Evolutionary conservation across 179 eudicot species (phyloP), one percentile per base, ranked within the genome.

Genomic region (Camellia oleifera): DNA sequence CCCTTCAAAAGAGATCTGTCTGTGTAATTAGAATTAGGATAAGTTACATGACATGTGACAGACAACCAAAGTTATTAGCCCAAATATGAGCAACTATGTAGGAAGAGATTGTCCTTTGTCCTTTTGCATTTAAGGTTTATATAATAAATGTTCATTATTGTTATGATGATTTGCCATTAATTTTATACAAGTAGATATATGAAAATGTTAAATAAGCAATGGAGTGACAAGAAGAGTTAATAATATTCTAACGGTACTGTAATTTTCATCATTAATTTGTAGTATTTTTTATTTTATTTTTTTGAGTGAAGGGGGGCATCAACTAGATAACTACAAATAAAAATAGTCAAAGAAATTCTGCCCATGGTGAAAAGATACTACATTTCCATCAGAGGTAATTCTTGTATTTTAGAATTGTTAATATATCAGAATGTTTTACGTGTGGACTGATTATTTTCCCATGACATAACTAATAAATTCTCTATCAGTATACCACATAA

Each of bases 41-140:
- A 72, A 50, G 12, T 15, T 52, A 56, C 26, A 32, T 72, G 60
- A 40, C 75, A 72, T 6, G 40, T 50, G 42, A 50, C 13, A 4
- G 40, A 69, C 15, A 69, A 15, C 74, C 9, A 50, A 71, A 71
- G 40, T 50, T 50, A 50, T n/a, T 14, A 71, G 75, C 75, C 23
- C 60, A 50, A 61, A 17, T 61, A 61, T n/a, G 54, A 50, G 53
- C 58, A 48, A 54, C 15, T 8, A 46, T 70, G 54, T 32, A 70
- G 56, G 26, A 70, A 45, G 56, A 0, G 15, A n/a, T 45, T 17
- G n/a, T 70, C 13, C n/a, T 7, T n/a, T 15, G 23, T 70, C 56
- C 71, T 70, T 48, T 4, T 48, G 54, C 57, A 70, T 70, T n/a
- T 70, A 58, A 71, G 76, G 45, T 7, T 53, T 53, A 53, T 53